Evolutionary conservation across 2,329 filamentous ascomycete genomes (phyloP).

Genomic region (Aschersonia sp.): DNA sequence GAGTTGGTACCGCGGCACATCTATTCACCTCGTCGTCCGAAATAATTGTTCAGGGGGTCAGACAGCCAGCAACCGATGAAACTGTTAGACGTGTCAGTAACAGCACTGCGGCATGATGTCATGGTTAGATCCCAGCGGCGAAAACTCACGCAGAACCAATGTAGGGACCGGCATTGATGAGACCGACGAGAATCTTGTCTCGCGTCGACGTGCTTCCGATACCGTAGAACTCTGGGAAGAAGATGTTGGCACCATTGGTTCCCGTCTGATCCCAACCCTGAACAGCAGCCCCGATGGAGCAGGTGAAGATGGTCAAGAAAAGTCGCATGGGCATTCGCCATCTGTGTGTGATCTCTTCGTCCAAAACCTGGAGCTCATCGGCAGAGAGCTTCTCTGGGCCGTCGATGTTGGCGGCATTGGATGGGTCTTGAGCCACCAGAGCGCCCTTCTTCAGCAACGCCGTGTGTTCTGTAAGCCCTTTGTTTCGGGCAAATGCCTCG

Average conservation of each 20-base stretch:
- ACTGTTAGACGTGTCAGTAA: slow-evolving; percentile 6
- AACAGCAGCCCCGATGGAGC: slow-evolving; percentile 53
- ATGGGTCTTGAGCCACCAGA: slow-evolving; percentile 42
- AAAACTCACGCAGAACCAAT: slow-evolving; percentile 25
- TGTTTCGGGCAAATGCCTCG: slow-evolving; percentile 40
- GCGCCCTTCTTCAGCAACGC: slow-evolving; percentile 42
- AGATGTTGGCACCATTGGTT: slow-evolving; percentile 46
- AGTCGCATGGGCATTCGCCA: slow-evolving; percentile 49
- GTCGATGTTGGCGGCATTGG: slow-evolving; percentile 36
- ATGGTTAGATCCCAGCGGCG: no score
- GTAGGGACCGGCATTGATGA: slow-evolving; percentile 46
- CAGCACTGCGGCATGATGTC: background rate
- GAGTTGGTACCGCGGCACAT: background rate
- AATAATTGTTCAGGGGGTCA: slow-evolving; percentile 39
- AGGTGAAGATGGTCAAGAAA: slow-evolving; percentile 51
- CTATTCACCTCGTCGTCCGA: slow-evolving; percentile 21
- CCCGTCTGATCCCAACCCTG: slow-evolving; percentile 54
- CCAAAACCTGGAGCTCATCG: slow-evolving; percentile 41
- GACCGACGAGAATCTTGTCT: slow-evolving; percentile 39
- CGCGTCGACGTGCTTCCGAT: slow-evolving; percentile 16
- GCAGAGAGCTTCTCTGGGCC: slow-evolving; percentile 40
- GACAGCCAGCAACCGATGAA: slow-evolving; percentile 47
- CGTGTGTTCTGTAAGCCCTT: slow-evolving; percentile 44
- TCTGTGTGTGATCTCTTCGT: slow-evolving; percentile 47
- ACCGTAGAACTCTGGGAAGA: slow-evolving; percentile 34